Evolutionary conservation across 495 filamentous ascomycete species (phyloP).

Genomic region (Penicillium steckii): DNA sequence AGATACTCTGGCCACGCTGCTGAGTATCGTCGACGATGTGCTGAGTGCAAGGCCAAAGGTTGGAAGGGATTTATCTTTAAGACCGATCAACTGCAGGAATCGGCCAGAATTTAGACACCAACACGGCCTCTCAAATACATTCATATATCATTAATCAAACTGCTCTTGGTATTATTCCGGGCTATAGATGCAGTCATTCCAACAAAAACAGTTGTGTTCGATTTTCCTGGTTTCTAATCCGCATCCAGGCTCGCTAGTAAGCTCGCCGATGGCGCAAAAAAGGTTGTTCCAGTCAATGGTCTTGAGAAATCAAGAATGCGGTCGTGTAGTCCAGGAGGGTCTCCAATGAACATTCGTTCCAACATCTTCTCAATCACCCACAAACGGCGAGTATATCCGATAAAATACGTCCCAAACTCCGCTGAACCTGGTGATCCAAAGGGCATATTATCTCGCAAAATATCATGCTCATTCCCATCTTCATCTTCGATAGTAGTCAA

Average conservation of each 20-base stretch:
- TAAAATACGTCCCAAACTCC: slow-evolving; percentile 60
- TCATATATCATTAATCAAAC: background rate
- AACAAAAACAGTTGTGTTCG: too few relatives aligned
- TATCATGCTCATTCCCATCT: slow-evolving; percentile 48
- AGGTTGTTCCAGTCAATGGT: slow-evolving; percentile 50
- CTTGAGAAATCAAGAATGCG: slow-evolving; percentile 54
- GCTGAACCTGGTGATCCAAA: slow-evolving; percentile 53
- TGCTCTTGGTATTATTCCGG: background rate
- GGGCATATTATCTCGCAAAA: slow-evolving; percentile 61
- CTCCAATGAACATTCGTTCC: slow-evolving; percentile 55
- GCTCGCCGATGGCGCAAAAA: slow-evolving; percentile 52
- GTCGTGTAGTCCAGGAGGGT: slow-evolving; percentile 56
- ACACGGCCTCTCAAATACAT: background rate
- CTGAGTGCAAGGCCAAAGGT: slow-evolving; percentile 14
- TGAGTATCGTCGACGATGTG: slow-evolving; percentile 22
- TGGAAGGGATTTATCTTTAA: slow-evolving; percentile 17
- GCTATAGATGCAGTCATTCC: background rate
- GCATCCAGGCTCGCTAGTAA: slow-evolving; percentile 37
- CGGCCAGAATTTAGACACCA: background rate
- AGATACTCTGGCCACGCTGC: slow-evolving; percentile 23
- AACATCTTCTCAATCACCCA: slow-evolving; percentile 62
- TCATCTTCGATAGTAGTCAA: slow-evolving; percentile 55
- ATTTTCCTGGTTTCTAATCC: too few relatives aligned
- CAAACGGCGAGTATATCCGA: slow-evolving; percentile 52
- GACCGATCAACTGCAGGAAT: background rate